Base-by-base conservation (phyloP, 495 filamentous ascomycete genomes). In the Hyaloscypha variabilis region DNA sequence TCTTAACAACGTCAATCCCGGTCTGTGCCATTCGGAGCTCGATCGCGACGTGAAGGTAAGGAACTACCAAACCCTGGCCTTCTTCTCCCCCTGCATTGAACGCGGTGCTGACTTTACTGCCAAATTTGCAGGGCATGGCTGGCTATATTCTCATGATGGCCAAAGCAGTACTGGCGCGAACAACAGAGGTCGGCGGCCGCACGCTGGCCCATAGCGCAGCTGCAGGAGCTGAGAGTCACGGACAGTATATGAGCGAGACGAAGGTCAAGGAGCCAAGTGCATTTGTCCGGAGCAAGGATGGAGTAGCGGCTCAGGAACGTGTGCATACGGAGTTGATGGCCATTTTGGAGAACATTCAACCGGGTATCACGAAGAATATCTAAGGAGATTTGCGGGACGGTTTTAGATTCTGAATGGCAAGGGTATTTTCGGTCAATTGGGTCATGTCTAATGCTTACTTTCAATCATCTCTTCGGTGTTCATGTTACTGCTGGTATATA, bases 31-130 rank as follows among this genome's bases (percentile, higher is more conserved):
- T 49, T 74, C 72, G n/a, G 71, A 52, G 24, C 26, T 62, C 25
- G 59, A 52, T 31, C 19, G 24, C 29, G 26, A 42, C 42, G 28
- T 36, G 6, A 36, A 60, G 28, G 57, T 60, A 42, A 6, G 42
- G 55, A 75, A 13, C 69, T 82, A 0, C 36, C 59, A 65, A 71
- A 53, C 66, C 75, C 23, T 56, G 62, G 2, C 56, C n/a, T 71
- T 88, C 59, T 84, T 83, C 67, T 72, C 77, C 30, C 85, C 81
- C 70, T 65, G 78, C 53, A 80, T 84, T 5, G 64, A 71, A 3
- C 67, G 52, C 26, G 28, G 19, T 8, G 28, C 42, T 62, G 25
- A 62, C 39, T 28, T 62, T 5, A 30, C 6, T 54, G 23, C 24
- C 50, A 42, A 24, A 3, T 50, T 58, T 34, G n/a, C 23, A 63